Conservation (phyloP, 1,139 yeast species). For the Debaryomyces robertsiae region DNA sequence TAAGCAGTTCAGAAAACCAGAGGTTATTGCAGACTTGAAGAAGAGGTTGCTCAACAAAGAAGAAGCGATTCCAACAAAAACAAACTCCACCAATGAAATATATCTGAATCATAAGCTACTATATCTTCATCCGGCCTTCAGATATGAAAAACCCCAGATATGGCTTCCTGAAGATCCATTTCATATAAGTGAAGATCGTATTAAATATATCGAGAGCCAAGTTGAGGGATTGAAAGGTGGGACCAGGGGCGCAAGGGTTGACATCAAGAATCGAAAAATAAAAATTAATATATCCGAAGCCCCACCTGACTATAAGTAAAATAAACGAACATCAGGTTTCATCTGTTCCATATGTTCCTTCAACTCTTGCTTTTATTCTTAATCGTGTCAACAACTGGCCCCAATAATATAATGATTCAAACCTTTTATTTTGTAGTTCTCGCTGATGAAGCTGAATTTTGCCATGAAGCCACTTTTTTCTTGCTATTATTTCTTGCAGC, state of each 20-base stretch:
- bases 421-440: slow-evolving; percentile 10
- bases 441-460: slow-evolving; percentile 20
- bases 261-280: slow-evolving; percentile 19
- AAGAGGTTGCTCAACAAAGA: background rate
- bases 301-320: slow-evolving; percentile 40
- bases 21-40: slow-evolving; percentile 7
- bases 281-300: slow-evolving; percentile 31
- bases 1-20: slow-evolving; percentile 13
- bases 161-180: slow-evolving; percentile 38
- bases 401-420: slow-evolving; percentile 25
- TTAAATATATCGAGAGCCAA: slow-evolving; percentile 12
- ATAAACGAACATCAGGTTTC: background rate
- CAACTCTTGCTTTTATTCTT: slow-evolving; percentile 26
- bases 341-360: slow-evolving; percentile 11
- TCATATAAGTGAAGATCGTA: slow-evolving; percentile 16
- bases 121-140: slow-evolving; percentile 38
- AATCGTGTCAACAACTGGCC: slow-evolving; percentile 22
- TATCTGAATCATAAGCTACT: slow-evolving; percentile 25
- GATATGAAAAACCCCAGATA: slow-evolving; percentile 34
- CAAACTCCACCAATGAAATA: slow-evolving; percentile 9
- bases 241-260: slow-evolving; percentile 32
- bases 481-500: slow-evolving; percentile 22
- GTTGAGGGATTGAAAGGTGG: slow-evolving; percentile 24
- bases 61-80: slow-evolving; percentile 1
- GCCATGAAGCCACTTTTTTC: slow-evolving; percentile 32